phyloP scores from a whole-genome alignment of 352 stramenopile species.

The Nothophytophthora sp. region DNA sequence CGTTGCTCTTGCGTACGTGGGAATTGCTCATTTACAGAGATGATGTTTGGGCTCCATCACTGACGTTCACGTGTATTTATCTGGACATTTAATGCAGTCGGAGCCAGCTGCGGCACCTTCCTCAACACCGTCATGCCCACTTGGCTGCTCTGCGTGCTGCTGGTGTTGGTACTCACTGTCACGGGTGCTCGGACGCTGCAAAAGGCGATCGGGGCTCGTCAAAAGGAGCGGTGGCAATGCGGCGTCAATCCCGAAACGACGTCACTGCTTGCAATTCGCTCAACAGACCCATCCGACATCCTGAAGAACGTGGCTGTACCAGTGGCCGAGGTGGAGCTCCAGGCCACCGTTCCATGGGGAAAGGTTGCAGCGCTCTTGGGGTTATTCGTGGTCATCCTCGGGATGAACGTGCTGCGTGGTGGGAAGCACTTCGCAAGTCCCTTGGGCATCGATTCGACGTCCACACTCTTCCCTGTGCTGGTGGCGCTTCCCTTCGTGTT shows the following conservation, averaged over 20 bases:
- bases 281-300: neutral
- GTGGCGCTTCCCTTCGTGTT: slow-evolving; percentile 62
- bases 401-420: slow-evolving; percentile 94
- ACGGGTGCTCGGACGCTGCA: slow-evolving; percentile 89
- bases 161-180: slow-evolving; percentile 89
- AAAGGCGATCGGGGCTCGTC: slow-evolving; percentile 89
- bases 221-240: slow-evolving; percentile 79
- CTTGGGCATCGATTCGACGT: slow-evolving; percentile 87
- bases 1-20: slow-evolving; percentile 75
- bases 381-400: slow-evolving; percentile 90
- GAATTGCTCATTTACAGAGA: neutral
- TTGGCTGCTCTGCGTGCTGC: slow-evolving; percentile 82
- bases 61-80: no score
- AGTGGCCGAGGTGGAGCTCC: slow-evolving; percentile 13
- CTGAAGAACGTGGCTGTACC: slow-evolving; percentile 24
- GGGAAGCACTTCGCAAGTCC: slow-evolving; percentile 86
- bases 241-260: slow-evolving; percentile 19
- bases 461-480: slow-evolving; percentile 71
- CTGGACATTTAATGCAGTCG: slow-evolving; percentile 35
- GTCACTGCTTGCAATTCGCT: slow-evolving; percentile 12
- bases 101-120: slow-evolving; percentile 82
- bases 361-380: slow-evolving; percentile 85
- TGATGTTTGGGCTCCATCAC: slow-evolving; percentile 2
- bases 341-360: slow-evolving; percentile 55
- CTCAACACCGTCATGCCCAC: slow-evolving; percentile 93